Percentiles rank a stretch among this genome's conserved stretches.
Conservation (phyloP, 2,329 filamentous ascomycete genomes). For the Colletotrichum graminicola region DNA sequence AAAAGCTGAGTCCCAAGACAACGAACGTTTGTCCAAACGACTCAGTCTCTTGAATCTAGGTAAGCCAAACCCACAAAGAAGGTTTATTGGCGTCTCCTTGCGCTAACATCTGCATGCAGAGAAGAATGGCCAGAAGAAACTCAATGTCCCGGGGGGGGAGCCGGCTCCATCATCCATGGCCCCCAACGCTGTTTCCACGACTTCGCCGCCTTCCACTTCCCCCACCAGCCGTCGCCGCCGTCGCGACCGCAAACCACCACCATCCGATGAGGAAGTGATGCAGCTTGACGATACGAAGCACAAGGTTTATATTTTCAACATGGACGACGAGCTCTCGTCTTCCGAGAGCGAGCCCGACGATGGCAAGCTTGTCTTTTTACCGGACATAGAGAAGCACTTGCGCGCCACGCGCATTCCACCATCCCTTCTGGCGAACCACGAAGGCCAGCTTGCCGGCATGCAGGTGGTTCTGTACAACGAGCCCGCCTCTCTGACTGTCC, state of each 20-base stretch:
- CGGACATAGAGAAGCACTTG: constrained; percentile 87
- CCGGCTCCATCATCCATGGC: constrained; percentile 46
- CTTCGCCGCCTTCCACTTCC: constrained; percentile 42
- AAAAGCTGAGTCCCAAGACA: constrained; percentile 71
- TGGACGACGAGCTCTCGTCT: constrained; percentile 85
- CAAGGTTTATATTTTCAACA: constrained; percentile 90
- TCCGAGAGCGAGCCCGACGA: constrained; percentile 69
- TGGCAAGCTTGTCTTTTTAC: constrained; percentile 79
- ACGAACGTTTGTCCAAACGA: constrained; percentile 85
- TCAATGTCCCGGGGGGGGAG: constrained; percentile 74
- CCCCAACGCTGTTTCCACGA: constrained; percentile 43
- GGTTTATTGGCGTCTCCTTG: constrained; percentile 27
- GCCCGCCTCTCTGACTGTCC: constrained; percentile 80
- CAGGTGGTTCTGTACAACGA: constrained; percentile 88
- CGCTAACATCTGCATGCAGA: constrained; percentile 59
- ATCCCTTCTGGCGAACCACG: constrained; percentile 70
- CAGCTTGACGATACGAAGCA: constrained; percentile 87
- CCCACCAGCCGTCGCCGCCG: constrained; percentile 30
- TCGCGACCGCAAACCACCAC: constrained; percentile 36
- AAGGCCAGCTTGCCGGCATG: constrained; percentile 69
- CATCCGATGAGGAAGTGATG: constrained; percentile 73
- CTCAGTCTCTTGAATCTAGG: constrained; percentile 86
- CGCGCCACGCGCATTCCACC: constrained; percentile 76
- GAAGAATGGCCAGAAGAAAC: constrained; percentile 71
- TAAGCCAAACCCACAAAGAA: constrained; percentile 56